Evolutionary conservation across 2,329 filamentous ascomycete species (phyloP), one percentile per base, ranked within the genome.

Genomic region (Fusarium fujikuroi): DNA sequence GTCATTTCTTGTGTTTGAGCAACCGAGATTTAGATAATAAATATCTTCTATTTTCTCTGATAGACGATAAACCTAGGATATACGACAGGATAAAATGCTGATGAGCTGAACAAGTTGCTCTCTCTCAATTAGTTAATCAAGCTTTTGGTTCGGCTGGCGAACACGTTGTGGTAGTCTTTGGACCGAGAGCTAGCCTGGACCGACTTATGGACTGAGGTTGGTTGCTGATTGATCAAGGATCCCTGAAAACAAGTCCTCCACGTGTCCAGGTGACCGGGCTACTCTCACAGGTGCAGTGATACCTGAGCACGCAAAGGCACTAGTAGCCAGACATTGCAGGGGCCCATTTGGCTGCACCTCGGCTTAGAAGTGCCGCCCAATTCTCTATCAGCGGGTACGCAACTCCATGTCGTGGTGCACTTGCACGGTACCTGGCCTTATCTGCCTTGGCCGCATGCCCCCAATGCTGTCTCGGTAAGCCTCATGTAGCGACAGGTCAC

Each of bases 311-410:
- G 28, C 37, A 69, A 58, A 42, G 50, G 56, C 50, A 59, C 59
- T 69, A 64, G 58, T 54, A 63, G 54, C 63, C 40, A 56, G 49
- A 40, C 28, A 23, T 56, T 70, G n/a, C 65, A 70, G 70, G 70
- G 70, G 60, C 61, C 46, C 39, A 42, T 60, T 67, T 40, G 34
- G 25, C 62, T 39, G 53, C 50, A 50, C 47, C 62, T 73, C 70
- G 70, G 70, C 70, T 64, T 74, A 40, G 63, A 74, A 72, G 66
- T 73, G 70, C 70, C 70, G 70, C 42, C 46, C 58, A 40, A 66
- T 53, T 44, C 57, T 47, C 34, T 58, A 58, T 58, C 50, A 37
- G 57, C 47, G 64, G 69, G 56, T 71, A 68, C 62, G 36, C 40
- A 59, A 54, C 56, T 60, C 59, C 47, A 70, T 42, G 28, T 53